A percentile compares a stretch with the other conserved stretches of the same genome.
phyloP scores from a whole-genome alignment of 2,329 filamentous ascomycete species.

The Penicillium griseofulvum region DNA sequence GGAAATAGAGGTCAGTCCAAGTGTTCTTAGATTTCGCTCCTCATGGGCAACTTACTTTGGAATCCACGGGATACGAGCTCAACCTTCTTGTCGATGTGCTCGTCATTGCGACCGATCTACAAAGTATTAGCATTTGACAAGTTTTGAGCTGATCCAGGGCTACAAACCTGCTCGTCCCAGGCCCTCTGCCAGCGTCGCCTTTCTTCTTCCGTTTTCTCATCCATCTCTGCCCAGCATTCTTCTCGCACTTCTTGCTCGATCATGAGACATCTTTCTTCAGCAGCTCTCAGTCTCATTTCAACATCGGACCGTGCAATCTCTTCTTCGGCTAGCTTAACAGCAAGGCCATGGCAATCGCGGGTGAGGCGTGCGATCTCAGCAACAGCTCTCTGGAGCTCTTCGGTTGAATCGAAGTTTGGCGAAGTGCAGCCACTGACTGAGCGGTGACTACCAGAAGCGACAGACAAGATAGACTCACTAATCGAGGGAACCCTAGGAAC shows the following conservation, averaged over 20 bases:
- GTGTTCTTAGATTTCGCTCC: not conserved
- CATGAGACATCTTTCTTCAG: slow-evolving; percentile 63
- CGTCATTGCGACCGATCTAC: slow-evolving; percentile 67
- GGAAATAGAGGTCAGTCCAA: slow-evolving; percentile 21
- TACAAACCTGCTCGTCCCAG: slow-evolving; percentile 66
- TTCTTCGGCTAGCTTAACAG: slow-evolving; percentile 68
- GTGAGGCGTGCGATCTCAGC: slow-evolving; percentile 77
- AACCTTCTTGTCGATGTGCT: slow-evolving; percentile 84
- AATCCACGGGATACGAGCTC: slow-evolving; percentile 64
- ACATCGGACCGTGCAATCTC: slow-evolving; percentile 66
- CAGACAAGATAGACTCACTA: slow-evolving; percentile 63
- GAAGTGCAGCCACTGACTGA: slow-evolving; percentile 45
- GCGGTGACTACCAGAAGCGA: slow-evolving; percentile 32
- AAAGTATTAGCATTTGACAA: slow-evolving; percentile 13
- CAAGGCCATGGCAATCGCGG: slow-evolving; percentile 73
- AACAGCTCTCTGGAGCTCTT: slow-evolving; percentile 78
- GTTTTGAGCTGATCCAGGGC: not conserved
- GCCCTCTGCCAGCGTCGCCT: slow-evolving; percentile 76
- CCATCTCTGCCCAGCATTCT: slow-evolving; percentile 85
- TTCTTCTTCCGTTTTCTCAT: slow-evolving; percentile 70
- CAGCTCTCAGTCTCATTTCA: slow-evolving; percentile 69
- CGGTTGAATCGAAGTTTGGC: slow-evolving; percentile 39
- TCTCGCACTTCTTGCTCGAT: slow-evolving; percentile 84
- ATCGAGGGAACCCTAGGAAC: slow-evolving; percentile 85
- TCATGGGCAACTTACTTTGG: slow-evolving; percentile 36